Percentiles rank a stretch among this genome's conserved stretches.
phyloP scores from a whole-genome alignment of 2,329 filamentous ascomycete genomes.

The Stemphylium beticola region DNA sequence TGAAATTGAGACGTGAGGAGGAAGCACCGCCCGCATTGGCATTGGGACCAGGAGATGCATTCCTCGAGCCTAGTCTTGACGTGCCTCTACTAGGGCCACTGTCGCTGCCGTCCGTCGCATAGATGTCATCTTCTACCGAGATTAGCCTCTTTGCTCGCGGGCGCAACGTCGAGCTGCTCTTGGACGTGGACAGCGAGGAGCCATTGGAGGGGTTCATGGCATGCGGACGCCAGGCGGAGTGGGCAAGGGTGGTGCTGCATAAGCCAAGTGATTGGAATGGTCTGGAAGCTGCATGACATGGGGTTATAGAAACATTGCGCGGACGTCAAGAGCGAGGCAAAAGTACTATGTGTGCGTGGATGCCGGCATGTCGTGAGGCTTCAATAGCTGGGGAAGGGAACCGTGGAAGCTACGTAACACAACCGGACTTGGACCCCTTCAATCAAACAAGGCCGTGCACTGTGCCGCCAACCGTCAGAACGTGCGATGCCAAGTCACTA shows the following conservation, averaged over 20 bases:
- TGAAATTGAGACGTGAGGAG: conserved; percentile 41
- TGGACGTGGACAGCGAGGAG: conserved; percentile 44
- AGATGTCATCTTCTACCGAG: conserved; percentile 55
- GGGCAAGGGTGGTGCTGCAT: conserved; percentile 47
- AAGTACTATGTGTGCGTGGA: conserved; percentile 14
- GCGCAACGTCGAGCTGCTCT: conserved; percentile 54
- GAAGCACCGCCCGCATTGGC: conserved; percentile 28
- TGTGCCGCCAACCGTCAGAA: conserved; percentile 14
- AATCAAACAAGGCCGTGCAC: conserved; percentile 24
- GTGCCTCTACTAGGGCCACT: conserved; percentile 48
- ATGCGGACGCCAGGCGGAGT: conserved; percentile 41
- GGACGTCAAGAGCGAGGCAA: conserved; percentile 7
- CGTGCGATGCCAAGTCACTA: conserved; percentile 16
- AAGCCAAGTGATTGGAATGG: conserved; percentile 35
- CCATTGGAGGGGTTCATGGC: conserved; percentile 52
- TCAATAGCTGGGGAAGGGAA: conserved; percentile 21
- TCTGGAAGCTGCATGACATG: conserved; percentile 42
- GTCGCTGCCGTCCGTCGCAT: conserved; percentile 43
- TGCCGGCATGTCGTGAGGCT: conserved; percentile 17
- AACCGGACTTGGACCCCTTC: conserved; percentile 14
- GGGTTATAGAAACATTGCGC: conserved; percentile 38
- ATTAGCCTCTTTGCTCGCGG: conserved; percentile 56
- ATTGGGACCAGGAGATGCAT: conserved; percentile 51
- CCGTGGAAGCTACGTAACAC: conserved; percentile 32
- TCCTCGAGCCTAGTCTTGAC: conserved; percentile 40